Base-by-base conservation (phyloP, 805 yeast genomes). In the Ogataea degrootiae region DNA sequence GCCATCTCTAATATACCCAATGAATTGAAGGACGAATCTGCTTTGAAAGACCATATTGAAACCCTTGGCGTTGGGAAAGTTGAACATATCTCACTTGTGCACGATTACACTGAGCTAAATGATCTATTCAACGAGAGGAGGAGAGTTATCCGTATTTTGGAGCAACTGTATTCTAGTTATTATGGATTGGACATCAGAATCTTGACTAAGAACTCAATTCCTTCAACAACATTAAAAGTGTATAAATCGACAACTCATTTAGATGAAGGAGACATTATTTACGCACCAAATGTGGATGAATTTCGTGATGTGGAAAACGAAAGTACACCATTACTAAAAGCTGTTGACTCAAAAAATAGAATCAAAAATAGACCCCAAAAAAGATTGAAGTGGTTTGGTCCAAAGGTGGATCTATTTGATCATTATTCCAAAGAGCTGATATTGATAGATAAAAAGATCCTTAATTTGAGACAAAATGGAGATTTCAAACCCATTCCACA, bases 41-140 rank as follows among this genome's bases (percentile, higher is more conserved):
- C 69, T 4, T 64, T 80, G 43, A 75, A 74, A 46, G 50, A 58
- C 16, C 81, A 79, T 55, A 72, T 80, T 37, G 83, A 80, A 56
- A 74, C 72, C 42, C 63, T 80, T 53, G 79, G 79, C 0, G 74
- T 79, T 14, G 85, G 85, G 2, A 70, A 68, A 44, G 83, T 80
- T n/a, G 69, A 67, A 22, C 74, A 72, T 19, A 74, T 80, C 34
- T 73, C 71, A 43, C 61, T 79, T 48, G 74, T 76, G 17, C 74
- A 74, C 51, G 70, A 67, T 43, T 67, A 65, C 48, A 46, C 71
- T 2, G 68, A 70, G 5, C 61, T 79, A 37, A 73, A 70, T 39
- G 52, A 55, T 17, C 54, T 77, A 36, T 71, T 76, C 44, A 58
- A 55, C 1, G 44, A 59, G 40, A 56, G 84, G 36, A 51, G 51